These are phyloP conservation scores for Trypethelium eluteriae DNA, from an alignment of 495 filamentous ascomycete species.

Conservation along the genomic window DNA sequence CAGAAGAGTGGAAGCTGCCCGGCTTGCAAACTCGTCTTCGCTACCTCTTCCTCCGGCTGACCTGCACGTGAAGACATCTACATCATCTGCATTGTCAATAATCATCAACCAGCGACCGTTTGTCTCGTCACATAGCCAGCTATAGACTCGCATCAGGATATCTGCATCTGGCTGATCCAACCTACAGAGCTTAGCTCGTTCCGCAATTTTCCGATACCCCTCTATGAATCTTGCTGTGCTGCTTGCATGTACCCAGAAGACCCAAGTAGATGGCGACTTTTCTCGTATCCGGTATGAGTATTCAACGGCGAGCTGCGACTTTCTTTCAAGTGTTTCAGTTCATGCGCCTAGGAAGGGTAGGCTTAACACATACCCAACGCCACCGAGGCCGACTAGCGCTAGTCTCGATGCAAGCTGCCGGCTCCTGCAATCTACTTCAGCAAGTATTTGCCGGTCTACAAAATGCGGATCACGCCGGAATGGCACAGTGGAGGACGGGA, in stretches of 20 bases:
- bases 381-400: conserved; percentile 41
- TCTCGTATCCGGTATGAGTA: conserved; percentile 38
- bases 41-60: no score
- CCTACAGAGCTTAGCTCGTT: conserved; percentile 21
- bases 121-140: conserved; percentile 36
- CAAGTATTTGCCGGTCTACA: conserved; percentile 37
- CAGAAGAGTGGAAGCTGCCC: background rate
- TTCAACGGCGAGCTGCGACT: conserved; percentile 49
- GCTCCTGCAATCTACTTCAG: conserved; percentile 30
- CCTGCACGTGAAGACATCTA: conserved; percentile 30
- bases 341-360: no score
- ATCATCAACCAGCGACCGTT: conserved; percentile 43
- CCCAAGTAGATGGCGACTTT: conserved; percentile 21
- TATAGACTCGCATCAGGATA: conserved; percentile 32
- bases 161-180: conserved; percentile 32
- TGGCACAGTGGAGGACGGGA: conserved; percentile 29
- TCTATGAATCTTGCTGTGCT: conserved; percentile 28
- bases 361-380: conserved; percentile 38
- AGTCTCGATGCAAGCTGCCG: conserved; percentile 23
- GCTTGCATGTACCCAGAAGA: conserved; percentile 30
- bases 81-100: conserved; percentile 49
- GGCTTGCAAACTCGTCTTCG: background rate
- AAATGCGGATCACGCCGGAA: conserved; percentile 39
- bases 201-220: conserved; percentile 24
- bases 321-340: conserved; percentile 30